These are phyloP conservation scores for Fusarium chuoi DNA, from an alignment of 2,329 filamentous ascomycete species.

Conservation along the genomic window DNA sequence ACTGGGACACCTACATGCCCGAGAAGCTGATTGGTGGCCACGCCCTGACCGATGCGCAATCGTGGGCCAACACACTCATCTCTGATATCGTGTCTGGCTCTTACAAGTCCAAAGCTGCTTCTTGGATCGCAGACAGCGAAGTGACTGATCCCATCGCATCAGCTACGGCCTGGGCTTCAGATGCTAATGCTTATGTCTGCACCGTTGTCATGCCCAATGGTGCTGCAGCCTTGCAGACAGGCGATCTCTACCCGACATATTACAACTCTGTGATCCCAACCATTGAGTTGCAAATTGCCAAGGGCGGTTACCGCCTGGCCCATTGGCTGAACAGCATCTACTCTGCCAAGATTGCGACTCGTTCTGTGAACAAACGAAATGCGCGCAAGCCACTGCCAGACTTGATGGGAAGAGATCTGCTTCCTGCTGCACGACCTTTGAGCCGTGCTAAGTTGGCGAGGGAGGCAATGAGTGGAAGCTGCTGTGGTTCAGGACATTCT, in stretches of 20 bases:
- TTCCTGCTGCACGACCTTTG: background rate
- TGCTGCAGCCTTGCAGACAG: background rate
- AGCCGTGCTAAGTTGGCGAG: background rate
- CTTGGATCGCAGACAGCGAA: slow-evolving; percentile 1
- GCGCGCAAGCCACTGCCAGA: background rate
- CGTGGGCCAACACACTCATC: slow-evolving; percentile 4
- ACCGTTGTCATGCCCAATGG: background rate
- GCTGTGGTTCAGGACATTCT: background rate
- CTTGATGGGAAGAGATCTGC: background rate
- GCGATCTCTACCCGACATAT: background rate
- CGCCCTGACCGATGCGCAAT: slow-evolving; percentile 1
- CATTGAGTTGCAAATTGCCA: slow-evolving; percentile 4
- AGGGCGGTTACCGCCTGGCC: background rate
- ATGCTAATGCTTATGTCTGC: slow-evolving; percentile 2
- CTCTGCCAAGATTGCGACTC: background rate
- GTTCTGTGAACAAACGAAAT: background rate
- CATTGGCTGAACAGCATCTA: slow-evolving; percentile 9
- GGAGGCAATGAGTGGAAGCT: background rate
- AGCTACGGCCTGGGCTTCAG: background rate
- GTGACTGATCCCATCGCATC: background rate
- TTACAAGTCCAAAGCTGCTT: background rate
- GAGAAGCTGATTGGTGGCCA: slow-evolving; percentile 1
- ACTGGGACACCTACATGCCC: slow-evolving; percentile 9
- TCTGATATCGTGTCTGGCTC: background rate
- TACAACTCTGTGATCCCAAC: slow-evolving; percentile 2